These are phyloP conservation scores for Botrytis paeoniae DNA, from an alignment of 2,329 filamentous ascomycete species.

Conservation along the genomic window DNA sequence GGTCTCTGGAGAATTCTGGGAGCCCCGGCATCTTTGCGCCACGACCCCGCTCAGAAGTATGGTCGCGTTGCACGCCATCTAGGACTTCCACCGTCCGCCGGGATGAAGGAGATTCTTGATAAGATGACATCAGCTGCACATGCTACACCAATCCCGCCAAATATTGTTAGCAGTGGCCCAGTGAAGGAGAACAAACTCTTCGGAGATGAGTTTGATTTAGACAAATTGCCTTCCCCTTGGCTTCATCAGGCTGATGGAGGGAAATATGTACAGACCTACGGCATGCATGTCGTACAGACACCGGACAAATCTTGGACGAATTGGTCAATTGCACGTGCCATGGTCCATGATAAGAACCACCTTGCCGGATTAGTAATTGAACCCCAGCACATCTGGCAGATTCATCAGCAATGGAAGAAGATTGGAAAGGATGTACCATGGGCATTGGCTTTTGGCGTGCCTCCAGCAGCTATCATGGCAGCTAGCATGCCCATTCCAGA, in stretches of 20 bases:
- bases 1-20: conserved; percentile 49
- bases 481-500: no score
- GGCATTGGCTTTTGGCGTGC: no score
- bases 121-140: conserved; percentile 43
- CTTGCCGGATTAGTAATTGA: conserved; percentile 44
- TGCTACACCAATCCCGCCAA: conserved; percentile 36
- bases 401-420: conserved; percentile 46
- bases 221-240: conserved; percentile 42
- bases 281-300: conserved; percentile 47
- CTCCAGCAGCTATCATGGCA: no score
- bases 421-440: neutral
- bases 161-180: conserved; percentile 39
- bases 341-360: conserved; percentile 46
- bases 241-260: conserved; percentile 48
- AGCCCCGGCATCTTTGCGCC: conserved; percentile 39
- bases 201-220: conserved; percentile 44
- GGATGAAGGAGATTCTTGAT: conserved; percentile 44
- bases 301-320: conserved; percentile 48
- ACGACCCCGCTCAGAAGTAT: conserved; percentile 38
- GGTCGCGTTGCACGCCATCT: conserved; percentile 37
- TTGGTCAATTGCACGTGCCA: conserved; percentile 46
- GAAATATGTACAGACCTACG: conserved; percentile 50
- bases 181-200: conserved; percentile 45
- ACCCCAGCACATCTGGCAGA: conserved; percentile 48
- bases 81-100: no score